A percentile compares a stretch with the other conserved stretches of the same genome.
These are phyloP conservation scores for Cordia subcordata DNA, from an alignment of 257 asterid species.

Conservation along the genomic window DNA sequence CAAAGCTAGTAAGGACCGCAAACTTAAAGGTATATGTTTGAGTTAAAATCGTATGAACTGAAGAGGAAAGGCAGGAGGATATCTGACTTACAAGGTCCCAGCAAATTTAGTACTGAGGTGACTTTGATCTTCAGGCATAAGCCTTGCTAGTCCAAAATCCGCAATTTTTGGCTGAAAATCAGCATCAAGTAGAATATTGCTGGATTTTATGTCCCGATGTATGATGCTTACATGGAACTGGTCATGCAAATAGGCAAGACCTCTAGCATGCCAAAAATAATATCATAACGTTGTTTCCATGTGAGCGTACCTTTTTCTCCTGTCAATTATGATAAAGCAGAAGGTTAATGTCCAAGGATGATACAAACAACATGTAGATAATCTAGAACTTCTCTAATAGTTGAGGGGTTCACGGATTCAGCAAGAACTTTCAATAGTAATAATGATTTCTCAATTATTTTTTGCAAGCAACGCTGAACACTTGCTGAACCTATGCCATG, in stretches of 20 bases:
- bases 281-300: conserved; percentile 74
- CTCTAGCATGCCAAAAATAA: conserved; percentile 76
- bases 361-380: no score
- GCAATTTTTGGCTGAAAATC: conserved; percentile 68
- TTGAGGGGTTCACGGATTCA: no score
- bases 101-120: conserved; percentile 90
- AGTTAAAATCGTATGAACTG: no score
- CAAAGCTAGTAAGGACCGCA: no score
- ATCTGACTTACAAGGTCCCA: conserved; percentile 65
- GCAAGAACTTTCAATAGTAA: no score
- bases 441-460: no score
- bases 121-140: conserved; percentile 64
- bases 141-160: conserved; percentile 81
- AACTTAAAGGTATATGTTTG: no score
- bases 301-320: conserved; percentile 60
- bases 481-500: no score
- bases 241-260: conserved; percentile 73
- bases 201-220: conserved; percentile 75
- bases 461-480: no score
- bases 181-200: conserved; percentile 61
- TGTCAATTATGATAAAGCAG: conserved; percentile 15
- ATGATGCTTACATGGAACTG: conserved; percentile 66
- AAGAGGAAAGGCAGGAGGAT: not conserved
- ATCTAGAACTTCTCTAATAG: no score
- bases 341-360: no score